Conservation (phyloP, 116 monocot genomes). For the Phalaenopsis hybrid region DNA sequence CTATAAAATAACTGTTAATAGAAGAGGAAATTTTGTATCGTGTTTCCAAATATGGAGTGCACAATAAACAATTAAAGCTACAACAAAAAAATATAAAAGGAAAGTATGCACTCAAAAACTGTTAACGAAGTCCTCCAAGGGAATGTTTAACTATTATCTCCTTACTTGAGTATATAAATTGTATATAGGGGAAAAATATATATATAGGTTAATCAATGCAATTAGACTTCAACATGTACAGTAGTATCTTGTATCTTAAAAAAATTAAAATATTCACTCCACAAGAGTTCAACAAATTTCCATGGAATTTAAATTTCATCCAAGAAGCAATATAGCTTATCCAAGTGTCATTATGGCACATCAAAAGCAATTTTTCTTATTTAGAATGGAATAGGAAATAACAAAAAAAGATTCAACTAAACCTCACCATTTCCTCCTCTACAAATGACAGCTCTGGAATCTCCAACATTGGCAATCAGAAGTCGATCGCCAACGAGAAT, state of each 20-base stretch:
- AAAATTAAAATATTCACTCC: neutral
- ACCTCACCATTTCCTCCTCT: slow-evolving; percentile 53
- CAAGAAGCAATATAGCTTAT: neutral
- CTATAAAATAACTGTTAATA: neutral
- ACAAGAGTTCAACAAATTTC: neutral
- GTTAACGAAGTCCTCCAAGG: neutral
- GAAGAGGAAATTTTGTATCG: neutral
- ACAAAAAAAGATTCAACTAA: neutral
- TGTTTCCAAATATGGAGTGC: neutral
- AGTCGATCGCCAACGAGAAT: slow-evolving; percentile 59
- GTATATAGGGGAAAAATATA: neutral
- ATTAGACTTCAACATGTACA: neutral
- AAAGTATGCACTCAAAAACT: neutral
- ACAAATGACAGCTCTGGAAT: slow-evolving; percentile 69
- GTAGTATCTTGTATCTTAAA: no score
- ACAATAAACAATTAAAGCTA: neutral
- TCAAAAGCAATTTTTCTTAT: neutral
- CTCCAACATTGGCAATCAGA: slow-evolving; percentile 73
- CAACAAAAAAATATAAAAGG: neutral
- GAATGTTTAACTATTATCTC: neutral
- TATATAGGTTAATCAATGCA: neutral
- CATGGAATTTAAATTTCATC: slow-evolving; percentile 4
- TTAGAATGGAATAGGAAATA: neutral
- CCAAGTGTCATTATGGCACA: neutral
- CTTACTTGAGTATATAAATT: neutral